Percentiles rank a stretch among this genome's conserved stretches.
Evolutionary conservation across 306 rosid genomes (phyloP).

Genomic region (Ormosia semicastrata): DNA sequence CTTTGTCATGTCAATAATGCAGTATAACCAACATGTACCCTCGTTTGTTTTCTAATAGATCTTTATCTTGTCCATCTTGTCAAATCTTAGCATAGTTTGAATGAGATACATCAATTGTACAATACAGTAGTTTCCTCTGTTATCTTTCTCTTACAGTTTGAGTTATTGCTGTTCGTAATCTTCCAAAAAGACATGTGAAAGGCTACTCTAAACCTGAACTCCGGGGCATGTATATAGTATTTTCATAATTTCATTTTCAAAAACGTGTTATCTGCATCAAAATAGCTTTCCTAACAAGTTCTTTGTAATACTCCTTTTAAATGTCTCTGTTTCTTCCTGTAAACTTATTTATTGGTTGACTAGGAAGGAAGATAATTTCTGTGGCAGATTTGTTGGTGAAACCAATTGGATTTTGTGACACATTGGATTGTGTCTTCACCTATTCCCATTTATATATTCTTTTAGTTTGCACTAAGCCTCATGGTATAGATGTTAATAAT

Average conservation of each 20-base stretch:
- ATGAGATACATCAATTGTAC: neutral
- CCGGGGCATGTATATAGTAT: no score
- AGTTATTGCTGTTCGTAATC: no score
- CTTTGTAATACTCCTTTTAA: neutral
- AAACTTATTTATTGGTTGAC: neutral
- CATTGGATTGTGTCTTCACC: neutral
- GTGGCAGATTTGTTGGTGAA: neutral
- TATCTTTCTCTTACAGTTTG: no score
- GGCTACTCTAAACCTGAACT: no score
- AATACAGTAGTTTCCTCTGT: neutral
- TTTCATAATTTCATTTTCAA: no score
- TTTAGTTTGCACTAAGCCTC: neutral
- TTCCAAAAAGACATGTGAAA: no score
- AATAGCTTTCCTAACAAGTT: neutral
- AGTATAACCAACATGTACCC: neutral
- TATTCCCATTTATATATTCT: neutral
- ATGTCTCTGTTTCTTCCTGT: neutral
- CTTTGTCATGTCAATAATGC: neutral
- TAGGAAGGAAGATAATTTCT: neutral
- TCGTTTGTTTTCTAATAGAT: neutral
- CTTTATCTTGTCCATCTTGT: neutral
- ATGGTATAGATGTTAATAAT: constrained; percentile 2
- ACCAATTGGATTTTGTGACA: neutral
- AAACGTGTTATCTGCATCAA: no score
- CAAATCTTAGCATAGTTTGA: neutral